Base-by-base conservation (phyloP, 1,139 yeast genomes). In the Candida tetrigidarum region DNA sequence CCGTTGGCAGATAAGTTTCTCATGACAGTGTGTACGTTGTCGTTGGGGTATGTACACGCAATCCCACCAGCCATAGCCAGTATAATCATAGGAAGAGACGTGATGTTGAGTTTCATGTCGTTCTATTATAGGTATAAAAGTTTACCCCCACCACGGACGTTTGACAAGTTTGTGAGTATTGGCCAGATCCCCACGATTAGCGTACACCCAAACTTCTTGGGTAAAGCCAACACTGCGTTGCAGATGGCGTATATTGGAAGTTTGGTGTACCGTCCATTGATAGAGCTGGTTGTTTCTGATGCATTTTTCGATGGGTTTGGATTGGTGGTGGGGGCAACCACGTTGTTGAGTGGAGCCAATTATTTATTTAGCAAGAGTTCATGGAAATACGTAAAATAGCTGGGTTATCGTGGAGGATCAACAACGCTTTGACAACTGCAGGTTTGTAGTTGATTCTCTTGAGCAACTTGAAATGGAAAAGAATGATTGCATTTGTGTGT, bases 1-100 rank as follows among this genome's bases (percentile, higher is more conserved):
- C 99, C 99, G 0, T 76, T 91, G 71, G 99, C 99, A 0, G 99
- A 95, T 61, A 95, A 95, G 63, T 71, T 88, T 19, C 71, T 95
- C 38, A 90, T 95, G 97, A 80, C 95, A 36, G 81, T 88, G 0
- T 82, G 96, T 45, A 91, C 98, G 0, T 73, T 84, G 0, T 82
- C 96, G 43, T 69, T 93, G 47, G 83, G 95, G 0, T 80, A 82
- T 29, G 75, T 84, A 0, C 82, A 86, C 3, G 81, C 83, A 15
- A 81, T 88, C 60, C 95, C 91, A 0, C 46, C 78, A 3, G 76
- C 81, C 45, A 69, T 93, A 42, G 97, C 96, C 0, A 65, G 71
- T 0, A 55, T 90, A 15, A 91, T 95, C 26, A 72, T 93, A 18
- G 98, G 98, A 0, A 77, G 97, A 54, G 99, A 95, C 61, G 74